These are phyloP conservation scores for Peltaster fructicola DNA, from an alignment of 2,329 filamentous ascomycete species.

Conservation along the genomic window DNA sequence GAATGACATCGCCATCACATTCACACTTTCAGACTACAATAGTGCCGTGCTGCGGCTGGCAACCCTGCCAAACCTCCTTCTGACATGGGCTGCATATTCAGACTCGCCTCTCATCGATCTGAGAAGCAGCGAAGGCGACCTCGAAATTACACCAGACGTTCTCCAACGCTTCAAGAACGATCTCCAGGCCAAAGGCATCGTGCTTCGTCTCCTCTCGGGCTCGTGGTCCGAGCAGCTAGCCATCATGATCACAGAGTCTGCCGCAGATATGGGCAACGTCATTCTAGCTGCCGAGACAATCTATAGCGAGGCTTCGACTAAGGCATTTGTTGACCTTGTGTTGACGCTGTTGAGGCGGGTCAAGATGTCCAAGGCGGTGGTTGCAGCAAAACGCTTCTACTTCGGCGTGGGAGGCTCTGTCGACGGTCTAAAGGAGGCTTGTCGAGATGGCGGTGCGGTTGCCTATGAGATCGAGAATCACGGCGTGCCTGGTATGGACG, in stretches of 20 bases:
- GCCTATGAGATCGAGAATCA: conserved; percentile 31
- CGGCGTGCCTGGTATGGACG: conserved; percentile 24
- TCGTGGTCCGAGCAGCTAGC: conserved; percentile 52
- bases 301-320: conserved; percentile 56
- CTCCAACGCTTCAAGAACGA: conserved; percentile 39
- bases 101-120: conserved; percentile 4
- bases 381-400: conserved; percentile 65
- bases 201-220: conserved; percentile 52
- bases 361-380: conserved; percentile 40
- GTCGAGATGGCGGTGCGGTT: conserved; percentile 24
- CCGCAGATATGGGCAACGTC: conserved; percentile 27
- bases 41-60: conserved; percentile 59
- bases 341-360: conserved; percentile 38
- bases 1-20: conserved; percentile 34
- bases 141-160: conserved; percentile 44
- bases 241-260: conserved; percentile 30
- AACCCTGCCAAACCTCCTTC: conserved; percentile 59
- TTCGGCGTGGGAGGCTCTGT: conserved; percentile 73
- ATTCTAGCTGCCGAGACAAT: conserved; percentile 68
- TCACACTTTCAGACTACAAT: conserved; percentile 67
- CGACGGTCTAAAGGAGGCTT: conserved; percentile 46
- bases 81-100: conserved; percentile 37
- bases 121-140: conserved; percentile 34
- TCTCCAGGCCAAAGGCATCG: conserved; percentile 34
- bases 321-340: conserved; percentile 50